Evolutionary conservation across 2,329 filamentous ascomycete genomes (phyloP).

Genomic region (Fusarium robinianum): DNA sequence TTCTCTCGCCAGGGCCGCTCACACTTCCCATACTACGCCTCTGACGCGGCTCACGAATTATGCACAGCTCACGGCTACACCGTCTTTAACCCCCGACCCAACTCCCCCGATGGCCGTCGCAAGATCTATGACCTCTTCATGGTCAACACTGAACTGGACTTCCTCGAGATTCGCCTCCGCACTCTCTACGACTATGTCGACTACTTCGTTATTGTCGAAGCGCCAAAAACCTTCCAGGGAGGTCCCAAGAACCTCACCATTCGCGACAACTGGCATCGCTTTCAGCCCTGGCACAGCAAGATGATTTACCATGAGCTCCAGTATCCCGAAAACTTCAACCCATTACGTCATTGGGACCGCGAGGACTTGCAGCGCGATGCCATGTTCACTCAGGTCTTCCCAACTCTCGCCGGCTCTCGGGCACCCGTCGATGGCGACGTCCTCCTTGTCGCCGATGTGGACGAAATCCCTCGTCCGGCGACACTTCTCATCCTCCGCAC

Average conservation of each 20-base stretch:
- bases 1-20: constrained; percentile 23
- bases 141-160: constrained; percentile 67
- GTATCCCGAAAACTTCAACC: constrained; percentile 48
- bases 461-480: constrained; percentile 61
- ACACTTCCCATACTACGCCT: constrained; percentile 38
- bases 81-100: constrained; percentile 34
- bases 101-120: constrained; percentile 32
- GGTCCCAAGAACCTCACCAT: constrained; percentile 58
- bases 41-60: constrained; percentile 35
- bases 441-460: constrained; percentile 63
- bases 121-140: constrained; percentile 60
- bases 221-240: constrained; percentile 61
- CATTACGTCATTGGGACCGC: constrained; percentile 51
- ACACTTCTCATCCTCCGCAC: constrained; percentile 53
- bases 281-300: constrained; percentile 59
- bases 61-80: constrained; percentile 42
- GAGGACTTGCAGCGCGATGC: constrained; percentile 60
- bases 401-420: constrained; percentile 47
- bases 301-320: constrained; percentile 63
- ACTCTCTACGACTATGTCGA: constrained; percentile 62
- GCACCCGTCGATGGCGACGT: constrained; percentile 56
- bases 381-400: constrained; percentile 61
- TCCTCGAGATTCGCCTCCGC: constrained; percentile 66
- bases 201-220: constrained; percentile 68
- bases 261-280: constrained; percentile 55